Conservation (phyloP, 2,329 filamentous ascomycete genomes). For the Pseudogymnoascus sp. region DNA sequence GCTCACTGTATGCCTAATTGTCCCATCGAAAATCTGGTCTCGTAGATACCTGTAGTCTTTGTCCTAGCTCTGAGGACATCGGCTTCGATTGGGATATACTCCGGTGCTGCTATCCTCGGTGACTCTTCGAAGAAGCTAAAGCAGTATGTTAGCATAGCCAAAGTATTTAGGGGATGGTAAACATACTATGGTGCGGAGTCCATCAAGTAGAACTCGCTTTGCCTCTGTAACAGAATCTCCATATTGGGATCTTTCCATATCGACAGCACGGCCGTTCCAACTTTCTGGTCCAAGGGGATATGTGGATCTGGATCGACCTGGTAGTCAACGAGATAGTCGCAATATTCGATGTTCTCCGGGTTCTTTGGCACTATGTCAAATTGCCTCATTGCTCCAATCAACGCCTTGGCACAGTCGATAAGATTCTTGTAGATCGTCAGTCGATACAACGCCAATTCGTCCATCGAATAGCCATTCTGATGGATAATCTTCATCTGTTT, state of each 20-base stretch:
- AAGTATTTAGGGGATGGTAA: background rate
- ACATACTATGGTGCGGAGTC: conserved; percentile 93
- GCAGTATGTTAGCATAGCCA: background rate
- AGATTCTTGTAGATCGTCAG: conserved; percentile 98
- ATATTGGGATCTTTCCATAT: conserved; percentile 87
- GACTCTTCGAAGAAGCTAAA: conserved; percentile 92
- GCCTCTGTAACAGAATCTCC: conserved; percentile 76
- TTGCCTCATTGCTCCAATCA: conserved; percentile 85
- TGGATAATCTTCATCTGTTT: conserved; percentile 99
- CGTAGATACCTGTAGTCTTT: conserved; percentile 98
- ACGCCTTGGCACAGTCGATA: conserved; percentile 88
- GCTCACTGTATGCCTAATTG: conserved; percentile 96
- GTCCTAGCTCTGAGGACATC: conserved; percentile 93
- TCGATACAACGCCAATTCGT: conserved; percentile 89
- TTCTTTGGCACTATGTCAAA: conserved; percentile 75
- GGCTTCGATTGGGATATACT: conserved; percentile 88
- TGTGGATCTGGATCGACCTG: conserved; percentile 85
- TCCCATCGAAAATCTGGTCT: conserved; percentile 97
- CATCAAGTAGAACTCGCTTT: conserved; percentile 98
- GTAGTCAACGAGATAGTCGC: conserved; percentile 77
- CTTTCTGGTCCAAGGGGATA: conserved; percentile 68
- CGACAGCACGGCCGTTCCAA: conserved; percentile 74
- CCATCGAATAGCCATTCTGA: conserved; percentile 90
- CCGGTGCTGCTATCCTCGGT: conserved; percentile 67
- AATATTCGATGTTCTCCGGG: conserved; percentile 62